These are phyloP conservation scores for Diaporthe destruens DNA, from an alignment of 2,329 filamentous ascomycete genomes.

Conservation along the genomic window DNA sequence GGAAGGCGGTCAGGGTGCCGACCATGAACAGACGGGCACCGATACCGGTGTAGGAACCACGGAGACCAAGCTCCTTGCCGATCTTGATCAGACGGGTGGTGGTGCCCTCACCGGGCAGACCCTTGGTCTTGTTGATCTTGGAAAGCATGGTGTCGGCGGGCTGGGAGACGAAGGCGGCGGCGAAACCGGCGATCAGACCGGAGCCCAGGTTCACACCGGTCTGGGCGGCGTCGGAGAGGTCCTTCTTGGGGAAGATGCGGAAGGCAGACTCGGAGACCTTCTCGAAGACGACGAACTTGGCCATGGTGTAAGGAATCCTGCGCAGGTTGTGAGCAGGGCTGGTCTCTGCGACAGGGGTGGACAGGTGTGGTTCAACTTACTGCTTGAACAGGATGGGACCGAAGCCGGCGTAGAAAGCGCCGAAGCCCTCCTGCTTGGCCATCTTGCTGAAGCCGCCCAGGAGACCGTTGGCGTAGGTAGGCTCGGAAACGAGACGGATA, in stretches of 20 bases:
- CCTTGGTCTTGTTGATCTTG: conserved; percentile 84
- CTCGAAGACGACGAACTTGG: conserved; percentile 47
- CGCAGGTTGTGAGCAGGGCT: conserved; percentile 11
- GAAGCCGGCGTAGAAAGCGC: conserved; percentile 92
- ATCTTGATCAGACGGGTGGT: conserved; percentile 78
- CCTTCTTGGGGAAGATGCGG: conserved; percentile 46
- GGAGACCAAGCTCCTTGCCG: conserved; percentile 76
- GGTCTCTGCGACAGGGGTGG: background rate
- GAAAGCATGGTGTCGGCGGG: conserved; percentile 82
- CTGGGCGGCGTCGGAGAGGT: conserved; percentile 47
- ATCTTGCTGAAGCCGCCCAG: conserved; percentile 87
- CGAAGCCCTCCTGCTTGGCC: conserved; percentile 82
- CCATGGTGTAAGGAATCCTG: conserved; percentile 47
- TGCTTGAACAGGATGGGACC: conserved; percentile 88
- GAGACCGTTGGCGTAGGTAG: conserved; percentile 85
- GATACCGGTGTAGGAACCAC: conserved; percentile 75
- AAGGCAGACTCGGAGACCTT: conserved; percentile 44
- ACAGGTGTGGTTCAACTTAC: conserved; percentile 57
- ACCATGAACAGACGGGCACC: conserved; percentile 79
- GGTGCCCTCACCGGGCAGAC: conserved; percentile 77
- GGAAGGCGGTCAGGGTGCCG: conserved; percentile 74
- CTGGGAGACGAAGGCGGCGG: conserved; percentile 79
- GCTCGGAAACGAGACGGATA: conserved; percentile 92
- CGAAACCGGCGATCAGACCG: conserved; percentile 80
- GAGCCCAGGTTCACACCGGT: conserved; percentile 78